Evolutionary conservation across 2,329 filamentous ascomycete species (phyloP), one percentile per base, ranked within the genome.

Genomic region (Cytospora chrysosperma): DNA sequence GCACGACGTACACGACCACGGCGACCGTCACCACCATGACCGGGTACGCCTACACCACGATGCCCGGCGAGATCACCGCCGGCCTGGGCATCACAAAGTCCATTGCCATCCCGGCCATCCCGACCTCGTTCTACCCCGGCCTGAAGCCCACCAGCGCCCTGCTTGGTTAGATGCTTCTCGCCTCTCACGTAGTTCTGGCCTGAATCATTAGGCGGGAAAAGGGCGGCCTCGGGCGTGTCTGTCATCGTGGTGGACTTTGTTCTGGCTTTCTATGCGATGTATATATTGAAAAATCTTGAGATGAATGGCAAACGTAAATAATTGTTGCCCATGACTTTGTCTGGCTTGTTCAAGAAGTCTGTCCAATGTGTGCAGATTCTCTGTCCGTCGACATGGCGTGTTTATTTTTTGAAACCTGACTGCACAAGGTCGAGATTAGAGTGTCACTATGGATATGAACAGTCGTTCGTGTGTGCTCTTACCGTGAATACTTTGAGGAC

Each of bases 1-100:
- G 4, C 6, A 61, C 64, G 5, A 24, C 60, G 3, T 68, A 68
- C 56, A 65, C 67, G 24, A 62, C 64, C 30, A 68, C 68, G 12
- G 26, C 47, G 43, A 68, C 68, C 3, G 28, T 67, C 21, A 57
- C 56, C 2, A 56, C 62, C 8, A 37, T 63, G 37, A 40, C 37
- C 4, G 53, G 43, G 6, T 64, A 64, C n/a, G 21, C 59, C 40
- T 61, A 59, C 37, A 56, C 65, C 24, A 62, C 65, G 26, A 65
- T 66, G 62, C 56, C 62, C 8, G 53, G 40, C 3, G 65, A 66
- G 55, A 37, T 66, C 3, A 47, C 56, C 47, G 47, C 58, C 19
- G 62, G 54, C 5, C 40, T 66, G 12, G 62, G 62, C 4, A 34
- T 65, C 21, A 65, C 65, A 34, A 55, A 34, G 21, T 53, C 51